These are phyloP conservation scores for Trichothecium roseum DNA, from an alignment of 2,329 filamentous ascomycete genomes.

Conservation along the genomic window DNA sequence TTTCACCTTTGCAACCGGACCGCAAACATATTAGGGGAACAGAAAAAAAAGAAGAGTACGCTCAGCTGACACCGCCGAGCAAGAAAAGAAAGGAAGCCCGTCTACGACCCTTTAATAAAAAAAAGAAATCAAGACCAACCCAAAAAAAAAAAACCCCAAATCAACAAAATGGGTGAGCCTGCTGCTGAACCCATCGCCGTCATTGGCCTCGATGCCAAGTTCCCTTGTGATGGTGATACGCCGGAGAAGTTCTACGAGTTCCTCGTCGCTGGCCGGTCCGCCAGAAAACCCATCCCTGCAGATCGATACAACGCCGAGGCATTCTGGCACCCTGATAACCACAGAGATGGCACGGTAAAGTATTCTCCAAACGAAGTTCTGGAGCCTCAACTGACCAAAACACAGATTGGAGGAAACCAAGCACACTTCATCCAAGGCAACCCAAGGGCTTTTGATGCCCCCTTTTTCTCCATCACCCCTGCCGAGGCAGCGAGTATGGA, in stretches of 20 bases:
- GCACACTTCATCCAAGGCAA: conserved; percentile 17
- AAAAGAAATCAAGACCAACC: too few relatives aligned
- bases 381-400: background rate
- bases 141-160: too few relatives aligned
- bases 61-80: too few relatives aligned
- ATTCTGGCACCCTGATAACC: conserved; percentile 1
- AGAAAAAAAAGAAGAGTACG: too few relatives aligned
- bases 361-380: background rate
- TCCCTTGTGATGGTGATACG: conserved; percentile 19
- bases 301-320: background rate
- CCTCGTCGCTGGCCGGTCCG: conserved; percentile 3
- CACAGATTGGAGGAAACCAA: background rate
- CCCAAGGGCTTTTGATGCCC: conserved; percentile 9
- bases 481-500: conserved; percentile 15
- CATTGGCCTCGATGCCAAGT: conserved; percentile 29
- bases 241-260: conserved; percentile 9
- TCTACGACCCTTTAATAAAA: too few relatives aligned
- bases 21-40: too few relatives aligned
- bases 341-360: conserved; percentile 1
- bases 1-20: too few relatives aligned
- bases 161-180: too few relatives aligned
- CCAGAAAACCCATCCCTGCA: background rate
- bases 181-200: conserved; percentile 16
- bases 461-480: conserved; percentile 12
- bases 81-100: too few relatives aligned